A percentile compares a stretch with the other conserved stretches of the same genome.
Evolutionary conservation across 2,329 filamentous ascomycete genomes (phyloP).

Genomic region (Furcasterigmium furcatum): DNA sequence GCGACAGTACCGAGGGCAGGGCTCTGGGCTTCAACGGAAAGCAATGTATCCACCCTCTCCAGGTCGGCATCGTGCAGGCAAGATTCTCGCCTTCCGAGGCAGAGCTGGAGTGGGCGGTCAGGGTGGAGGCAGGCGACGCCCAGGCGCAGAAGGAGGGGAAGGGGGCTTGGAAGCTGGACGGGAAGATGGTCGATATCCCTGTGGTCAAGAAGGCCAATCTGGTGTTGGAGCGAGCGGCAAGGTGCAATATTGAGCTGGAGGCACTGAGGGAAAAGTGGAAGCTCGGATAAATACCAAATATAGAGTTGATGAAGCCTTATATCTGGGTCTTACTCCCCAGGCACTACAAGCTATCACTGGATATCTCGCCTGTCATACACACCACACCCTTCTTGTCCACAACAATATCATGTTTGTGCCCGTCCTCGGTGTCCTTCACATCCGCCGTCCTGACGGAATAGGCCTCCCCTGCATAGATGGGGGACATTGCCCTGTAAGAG

Average conservation of each 20-base stretch:
- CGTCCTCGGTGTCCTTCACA: slow-evolving; percentile 28
- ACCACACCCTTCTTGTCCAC: slow-evolving; percentile 36
- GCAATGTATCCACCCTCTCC: background rate
- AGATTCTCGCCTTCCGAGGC: background rate
- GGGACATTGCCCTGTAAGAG: slow-evolving; percentile 66
- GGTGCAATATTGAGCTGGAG: background rate
- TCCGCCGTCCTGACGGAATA: slow-evolving; percentile 58
- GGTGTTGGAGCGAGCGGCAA: background rate
- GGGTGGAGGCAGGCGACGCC: background rate
- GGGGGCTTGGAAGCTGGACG: background rate
- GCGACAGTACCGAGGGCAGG: background rate
- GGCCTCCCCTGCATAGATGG: slow-evolving; percentile 65
- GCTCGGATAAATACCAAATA: no score
- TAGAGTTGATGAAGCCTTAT: background rate
- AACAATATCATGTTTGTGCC: slow-evolving; percentile 36
- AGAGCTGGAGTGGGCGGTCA: background rate
- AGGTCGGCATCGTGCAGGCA: background rate
- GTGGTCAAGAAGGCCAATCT: background rate
- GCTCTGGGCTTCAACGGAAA: background rate
- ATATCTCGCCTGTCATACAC: slow-evolving; percentile 31
- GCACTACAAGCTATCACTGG: background rate
- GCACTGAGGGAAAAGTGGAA: background rate
- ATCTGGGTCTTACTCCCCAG: background rate
- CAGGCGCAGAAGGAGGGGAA: background rate
- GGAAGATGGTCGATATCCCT: background rate